Base-by-base conservation (phyloP, 257 asterid genomes). In the Capsicum baccatum region DNA sequence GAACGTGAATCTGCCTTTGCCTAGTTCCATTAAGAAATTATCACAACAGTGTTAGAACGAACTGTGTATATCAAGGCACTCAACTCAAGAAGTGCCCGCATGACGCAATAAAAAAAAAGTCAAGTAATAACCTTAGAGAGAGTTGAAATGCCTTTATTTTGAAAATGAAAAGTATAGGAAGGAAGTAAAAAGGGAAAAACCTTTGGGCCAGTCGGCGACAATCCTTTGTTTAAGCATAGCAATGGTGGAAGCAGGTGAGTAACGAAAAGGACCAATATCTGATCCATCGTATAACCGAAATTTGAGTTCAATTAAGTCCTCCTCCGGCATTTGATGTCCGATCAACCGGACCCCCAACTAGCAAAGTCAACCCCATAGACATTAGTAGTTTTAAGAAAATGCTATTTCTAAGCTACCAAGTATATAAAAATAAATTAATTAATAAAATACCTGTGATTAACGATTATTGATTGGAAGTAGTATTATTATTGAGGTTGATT, bases 241-340 rank as follows among this genome's bases (percentile, higher is more conserved):
- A 66, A 94, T 93, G 58, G 98, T 94, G n/a, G 98, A 89, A 56
- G 97, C 95, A 69, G 97, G 97, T 11, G 98, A 92, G 83, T 92
- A 95, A 67, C 94, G 91, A 88, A 94, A 95, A 63, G 99, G 99
- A 63, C 98, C 98, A 86, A 95, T 90, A 87, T 95, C 98, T 81
- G 98, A 95, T 90, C 98, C 98, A 94, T 95, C 98, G 86, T 92
- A 91, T 86, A 95, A 88, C 85, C 99, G 91, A 92, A 95, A 94
- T 91, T 95, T 95, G 81, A 94, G 88, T 95, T 94, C 96, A 71
- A 94, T 90, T 79, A 90, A 86, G 55, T 86, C 89, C 84, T 89
- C 90, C 73, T 89, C 92, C 85, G 89, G 91, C 92, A 89, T 88
- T 86, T 87, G 86, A 87, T 63, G 39, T 17, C 62, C 48, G 79